phyloP scores from a whole-genome alignment of 75 land plant genomes.

The Pinus tabuliformis region DNA sequence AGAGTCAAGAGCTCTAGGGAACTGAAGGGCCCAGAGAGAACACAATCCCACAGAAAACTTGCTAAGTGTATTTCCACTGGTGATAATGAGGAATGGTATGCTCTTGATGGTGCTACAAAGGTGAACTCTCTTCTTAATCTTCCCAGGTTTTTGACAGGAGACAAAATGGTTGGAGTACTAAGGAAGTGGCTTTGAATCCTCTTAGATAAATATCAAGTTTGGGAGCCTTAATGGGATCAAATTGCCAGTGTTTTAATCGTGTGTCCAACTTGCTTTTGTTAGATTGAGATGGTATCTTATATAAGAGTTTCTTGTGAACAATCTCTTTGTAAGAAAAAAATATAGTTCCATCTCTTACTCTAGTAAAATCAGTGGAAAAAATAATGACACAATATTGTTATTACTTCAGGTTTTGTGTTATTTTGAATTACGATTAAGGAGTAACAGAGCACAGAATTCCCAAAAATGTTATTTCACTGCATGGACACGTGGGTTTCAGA shows the following conservation, averaged over 20 bases:
- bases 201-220: too few species aligned
- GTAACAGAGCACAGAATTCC: background rate
- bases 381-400: too few species aligned
- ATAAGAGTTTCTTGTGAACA: background rate
- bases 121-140: too few species aligned
- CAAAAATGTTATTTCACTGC: background rate
- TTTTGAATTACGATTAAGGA: too few species aligned
- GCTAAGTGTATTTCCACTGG: conserved; percentile 64
- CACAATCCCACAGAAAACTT: conserved; percentile 56
- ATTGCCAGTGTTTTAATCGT: too few species aligned
- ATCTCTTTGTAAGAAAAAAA: background rate
- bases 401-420: too few species aligned
- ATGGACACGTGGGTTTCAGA: background rate
- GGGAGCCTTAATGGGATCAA: too few species aligned
- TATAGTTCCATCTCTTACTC: background rate
- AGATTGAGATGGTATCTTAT: background rate
- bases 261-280: too few species aligned
- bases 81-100: conserved; percentile 87
- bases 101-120: conserved; percentile 84
- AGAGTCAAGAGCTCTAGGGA: background rate
- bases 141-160: too few species aligned
- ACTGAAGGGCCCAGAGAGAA: conserved; percentile 14
- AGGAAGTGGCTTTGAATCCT: too few species aligned
- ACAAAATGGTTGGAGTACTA: too few species aligned
- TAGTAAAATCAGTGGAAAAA: background rate